phyloP scores from a whole-genome alignment of 2,329 filamentous ascomycete species.

The Epichloe baconii region DNA sequence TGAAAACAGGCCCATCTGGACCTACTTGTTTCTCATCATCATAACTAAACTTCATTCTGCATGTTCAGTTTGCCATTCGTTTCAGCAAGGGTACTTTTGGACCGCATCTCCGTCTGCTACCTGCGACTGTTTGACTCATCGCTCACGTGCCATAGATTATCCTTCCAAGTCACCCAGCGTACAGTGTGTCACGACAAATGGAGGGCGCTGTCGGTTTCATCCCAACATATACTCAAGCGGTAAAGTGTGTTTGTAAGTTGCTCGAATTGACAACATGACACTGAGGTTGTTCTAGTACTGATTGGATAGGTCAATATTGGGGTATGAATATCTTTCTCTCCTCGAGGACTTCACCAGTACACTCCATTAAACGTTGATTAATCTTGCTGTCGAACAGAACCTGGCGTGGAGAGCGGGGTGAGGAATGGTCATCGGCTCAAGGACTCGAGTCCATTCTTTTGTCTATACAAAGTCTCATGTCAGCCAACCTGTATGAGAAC shows the following conservation, averaged over 20 bases:
- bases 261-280: neutral
- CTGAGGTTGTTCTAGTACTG: neutral
- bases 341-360: neutral
- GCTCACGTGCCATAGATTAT: conserved; percentile 49
- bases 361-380: neutral
- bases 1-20: neutral
- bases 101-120: neutral
- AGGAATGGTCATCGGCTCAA: conserved; percentile 94
- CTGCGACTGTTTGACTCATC: neutral
- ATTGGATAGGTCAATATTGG: conserved; percentile 59
- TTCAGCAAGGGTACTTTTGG: conserved; percentile 53
- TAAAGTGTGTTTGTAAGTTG: conserved; percentile 76
- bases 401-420: conserved; percentile 80
- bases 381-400: conserved; percentile 44
- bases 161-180: conserved; percentile 53
- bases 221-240: conserved; percentile 90
- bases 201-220: conserved; percentile 82
- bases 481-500: conserved; percentile 84
- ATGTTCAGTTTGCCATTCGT: conserved; percentile 54
- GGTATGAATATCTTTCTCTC: conserved; percentile 37
- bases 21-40: neutral
- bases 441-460: conserved; percentile 87
- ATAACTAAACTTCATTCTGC: neutral
- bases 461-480: conserved; percentile 95
- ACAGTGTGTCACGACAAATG: conserved; percentile 70